Percentiles rank a stretch among this genome's conserved stretches.
Evolutionary conservation across 495 filamentous ascomycete species (phyloP).

Genomic region (Neurospora sp.): DNA sequence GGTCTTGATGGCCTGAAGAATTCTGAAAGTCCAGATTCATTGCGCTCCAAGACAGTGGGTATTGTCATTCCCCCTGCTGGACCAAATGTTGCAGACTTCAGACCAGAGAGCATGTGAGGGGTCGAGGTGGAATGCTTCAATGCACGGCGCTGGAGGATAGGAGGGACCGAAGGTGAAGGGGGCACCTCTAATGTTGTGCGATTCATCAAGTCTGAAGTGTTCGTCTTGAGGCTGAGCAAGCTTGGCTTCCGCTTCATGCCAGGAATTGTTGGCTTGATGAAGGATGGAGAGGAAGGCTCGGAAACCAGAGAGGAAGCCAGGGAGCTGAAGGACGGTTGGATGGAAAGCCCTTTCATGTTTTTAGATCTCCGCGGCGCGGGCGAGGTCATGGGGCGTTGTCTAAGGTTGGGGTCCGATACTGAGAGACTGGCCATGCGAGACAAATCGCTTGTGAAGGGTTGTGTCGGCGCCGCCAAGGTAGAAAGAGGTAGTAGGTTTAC

Average conservation of each 20-base stretch:
- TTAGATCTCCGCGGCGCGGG: conserved; percentile 67
- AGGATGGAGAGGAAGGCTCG: conserved; percentile 72
- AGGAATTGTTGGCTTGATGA: conserved; percentile 65
- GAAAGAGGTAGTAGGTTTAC: conserved; percentile 51
- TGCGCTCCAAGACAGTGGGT: conserved; percentile 37
- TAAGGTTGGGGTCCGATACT: conserved; percentile 24
- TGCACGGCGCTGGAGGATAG: conserved; percentile 43
- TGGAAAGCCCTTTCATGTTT: conserved; percentile 88
- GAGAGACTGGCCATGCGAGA: conserved; percentile 34
- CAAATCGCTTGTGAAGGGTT: conserved; percentile 29
- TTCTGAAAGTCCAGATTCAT: conserved; percentile 37
- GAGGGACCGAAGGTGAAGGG: conserved; percentile 32
- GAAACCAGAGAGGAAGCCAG: conserved; percentile 41
- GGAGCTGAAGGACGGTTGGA: conserved; percentile 60
- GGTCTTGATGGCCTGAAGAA: conserved; percentile 36
- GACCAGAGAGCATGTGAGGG: conserved; percentile 41
- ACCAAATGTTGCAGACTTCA: conserved; percentile 44
- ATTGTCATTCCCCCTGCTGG: conserved; percentile 45
- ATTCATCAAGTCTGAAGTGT: conserved; percentile 38
- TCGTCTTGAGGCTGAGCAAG: conserved; percentile 55
- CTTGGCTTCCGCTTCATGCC: conserved; percentile 64
- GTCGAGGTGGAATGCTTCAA: conserved; percentile 48
- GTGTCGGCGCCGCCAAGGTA: conserved; percentile 40
- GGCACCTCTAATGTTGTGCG: conserved; percentile 34
- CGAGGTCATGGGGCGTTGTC: conserved; percentile 48